These are phyloP conservation scores for Neocucurbitaria cava DNA, from an alignment of 2,329 filamentous ascomycete species.

Conservation along the genomic window DNA sequence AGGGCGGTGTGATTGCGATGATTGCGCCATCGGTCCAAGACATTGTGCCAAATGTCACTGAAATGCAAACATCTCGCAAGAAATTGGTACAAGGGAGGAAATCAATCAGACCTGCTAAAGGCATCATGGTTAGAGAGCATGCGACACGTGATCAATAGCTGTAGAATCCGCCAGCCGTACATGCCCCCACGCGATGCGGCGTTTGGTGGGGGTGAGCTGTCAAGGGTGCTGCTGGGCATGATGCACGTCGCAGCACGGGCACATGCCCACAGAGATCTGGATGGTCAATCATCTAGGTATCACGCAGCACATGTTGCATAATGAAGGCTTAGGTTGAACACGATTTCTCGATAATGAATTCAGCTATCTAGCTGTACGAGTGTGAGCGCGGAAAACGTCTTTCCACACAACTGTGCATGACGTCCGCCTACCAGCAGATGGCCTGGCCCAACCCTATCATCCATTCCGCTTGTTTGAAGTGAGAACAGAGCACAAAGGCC, in stretches of 20 bases:
- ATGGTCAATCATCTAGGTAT: neutral
- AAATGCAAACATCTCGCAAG: constrained; percentile 20
- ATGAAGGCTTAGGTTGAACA: constrained; percentile 6
- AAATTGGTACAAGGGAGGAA: neutral
- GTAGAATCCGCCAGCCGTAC: constrained; percentile 1
- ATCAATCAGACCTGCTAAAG: neutral
- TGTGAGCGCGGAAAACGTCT: constrained; percentile 19
- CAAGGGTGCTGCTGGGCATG: constrained; percentile 13
- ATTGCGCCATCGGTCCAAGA: constrained; percentile 44
- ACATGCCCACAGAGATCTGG: no score
- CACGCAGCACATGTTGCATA: neutral
- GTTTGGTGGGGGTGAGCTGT: constrained; percentile 2
- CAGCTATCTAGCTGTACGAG: constrained; percentile 31
- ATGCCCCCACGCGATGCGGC: constrained; percentile 17
- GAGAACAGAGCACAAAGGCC: constrained; percentile 29
- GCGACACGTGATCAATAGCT: constrained; percentile 14
- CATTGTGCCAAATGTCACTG: constrained; percentile 30
- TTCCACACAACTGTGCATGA: constrained; percentile 19
- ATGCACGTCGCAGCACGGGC: constrained; percentile 14
- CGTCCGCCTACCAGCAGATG: constrained; percentile 20
- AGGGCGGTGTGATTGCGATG: constrained; percentile 31
- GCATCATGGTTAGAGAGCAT: neutral
- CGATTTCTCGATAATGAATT: constrained; percentile 32
- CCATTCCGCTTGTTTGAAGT: constrained; percentile 30
- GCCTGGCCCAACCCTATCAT: constrained; percentile 29